Evolutionary conservation across 75 land plant species (phyloP).

Genomic region (Chamaecyparis obtusa): DNA sequence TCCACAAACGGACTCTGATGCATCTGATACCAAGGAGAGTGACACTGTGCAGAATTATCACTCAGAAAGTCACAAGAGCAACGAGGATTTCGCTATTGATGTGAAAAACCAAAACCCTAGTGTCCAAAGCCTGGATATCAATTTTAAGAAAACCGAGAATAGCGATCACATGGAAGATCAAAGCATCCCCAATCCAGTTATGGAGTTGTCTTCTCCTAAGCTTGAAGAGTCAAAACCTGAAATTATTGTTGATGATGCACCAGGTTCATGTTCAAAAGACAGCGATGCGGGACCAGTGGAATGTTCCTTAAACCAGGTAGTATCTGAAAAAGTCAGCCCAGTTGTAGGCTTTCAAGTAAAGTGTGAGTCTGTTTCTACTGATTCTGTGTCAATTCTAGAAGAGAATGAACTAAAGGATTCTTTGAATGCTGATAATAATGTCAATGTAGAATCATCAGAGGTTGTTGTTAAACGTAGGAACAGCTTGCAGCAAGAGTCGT

Average conservation of each 20-base stretch:
- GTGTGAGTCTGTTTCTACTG: slow-evolving; percentile 74
- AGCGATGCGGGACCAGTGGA: slow-evolving; percentile 13
- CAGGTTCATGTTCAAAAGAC: slow-evolving; percentile 9
- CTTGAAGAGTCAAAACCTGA: background rate
- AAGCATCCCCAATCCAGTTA: background rate
- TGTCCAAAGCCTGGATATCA: background rate
- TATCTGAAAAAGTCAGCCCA: slow-evolving; percentile 50
- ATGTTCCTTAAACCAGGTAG: slow-evolving; percentile 36
- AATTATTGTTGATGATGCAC: background rate
- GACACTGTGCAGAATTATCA: background rate
- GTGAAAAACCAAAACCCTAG: background rate
- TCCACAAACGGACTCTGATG: background rate
- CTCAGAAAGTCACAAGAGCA: background rate
- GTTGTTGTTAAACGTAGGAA: slow-evolving; percentile 49
- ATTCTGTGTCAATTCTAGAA: slow-evolving; percentile 76
- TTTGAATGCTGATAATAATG: slow-evolving; percentile 66
- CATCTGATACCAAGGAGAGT: background rate
- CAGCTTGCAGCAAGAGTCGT: slow-evolving; percentile 41
- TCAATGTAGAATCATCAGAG: slow-evolving; percentile 62
- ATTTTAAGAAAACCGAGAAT: background rate
- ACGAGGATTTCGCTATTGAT: background rate
- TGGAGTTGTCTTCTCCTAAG: background rate
- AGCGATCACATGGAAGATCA: background rate
- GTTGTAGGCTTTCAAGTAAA: slow-evolving; percentile 59
- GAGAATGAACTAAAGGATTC: slow-evolving; percentile 72